phyloP scores from a whole-genome alignment of 805 yeast species.

The Candida ficus region DNA sequence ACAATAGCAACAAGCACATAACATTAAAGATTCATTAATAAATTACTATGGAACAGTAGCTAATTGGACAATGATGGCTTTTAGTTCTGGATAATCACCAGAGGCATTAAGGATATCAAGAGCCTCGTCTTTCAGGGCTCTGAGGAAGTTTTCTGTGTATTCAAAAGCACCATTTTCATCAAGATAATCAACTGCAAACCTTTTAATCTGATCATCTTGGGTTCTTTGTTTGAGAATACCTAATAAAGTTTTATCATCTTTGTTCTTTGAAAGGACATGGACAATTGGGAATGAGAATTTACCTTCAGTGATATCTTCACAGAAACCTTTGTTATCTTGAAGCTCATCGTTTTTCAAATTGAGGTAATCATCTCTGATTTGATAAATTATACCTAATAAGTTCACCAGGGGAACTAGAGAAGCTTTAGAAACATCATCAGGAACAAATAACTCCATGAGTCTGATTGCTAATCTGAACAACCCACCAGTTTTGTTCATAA shows the following conservation, averaged over 20 bases:
- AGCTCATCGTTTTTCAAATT: conserved; percentile 54
- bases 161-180: conserved; percentile 23
- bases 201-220: conserved; percentile 42
- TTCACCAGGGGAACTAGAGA: conserved; percentile 59
- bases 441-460: conserved; percentile 42
- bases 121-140: conserved; percentile 10
- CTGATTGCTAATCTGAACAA: conserved; percentile 70
- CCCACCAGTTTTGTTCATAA: conserved; percentile 86
- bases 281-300: conserved; percentile 84
- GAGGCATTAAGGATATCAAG: neutral
- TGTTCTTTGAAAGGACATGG: conserved; percentile 46
- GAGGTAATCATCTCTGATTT: conserved; percentile 78
- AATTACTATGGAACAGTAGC: conserved; percentile 1
- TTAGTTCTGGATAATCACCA: neutral
- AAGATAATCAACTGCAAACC: conserved; percentile 45
- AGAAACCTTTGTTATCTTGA: conserved; percentile 63
- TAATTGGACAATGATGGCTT: conserved; percentile 2
- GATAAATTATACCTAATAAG: conserved; percentile 76
- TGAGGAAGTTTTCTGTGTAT: conserved; percentile 14
- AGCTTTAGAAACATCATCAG: neutral
- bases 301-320: conserved; percentile 88
- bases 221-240: conserved; percentile 52
- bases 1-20: too few relatives aligned
- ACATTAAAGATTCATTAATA: too few relatives aligned
- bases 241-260: conserved; percentile 35